Conservation (phyloP, 2,329 filamentous ascomycete species). For the Lizonia empirigonia region DNA sequence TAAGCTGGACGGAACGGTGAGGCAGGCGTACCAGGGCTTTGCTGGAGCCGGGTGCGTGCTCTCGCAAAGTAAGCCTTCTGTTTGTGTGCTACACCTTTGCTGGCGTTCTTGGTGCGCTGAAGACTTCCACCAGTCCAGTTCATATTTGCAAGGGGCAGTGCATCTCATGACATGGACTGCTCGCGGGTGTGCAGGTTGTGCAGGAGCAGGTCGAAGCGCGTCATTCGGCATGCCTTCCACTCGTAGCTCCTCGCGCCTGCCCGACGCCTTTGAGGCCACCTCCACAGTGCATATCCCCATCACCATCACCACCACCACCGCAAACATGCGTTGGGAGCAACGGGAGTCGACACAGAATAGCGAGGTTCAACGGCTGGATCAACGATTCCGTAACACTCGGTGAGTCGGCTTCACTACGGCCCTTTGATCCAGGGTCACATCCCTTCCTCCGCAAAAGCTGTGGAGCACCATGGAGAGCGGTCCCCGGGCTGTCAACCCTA, state of each 20-base stretch:
- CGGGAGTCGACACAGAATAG: too few relatives aligned
- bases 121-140: constrained; percentile 58
- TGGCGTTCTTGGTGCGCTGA: constrained; percentile 46
- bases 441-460: constrained; percentile 21
- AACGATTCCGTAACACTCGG: constrained; percentile 1
- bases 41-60: constrained; percentile 42
- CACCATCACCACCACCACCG: neutral
- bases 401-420: constrained; percentile 18
- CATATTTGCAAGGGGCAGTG: constrained; percentile 38
- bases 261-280: neutral
- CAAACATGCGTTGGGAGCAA: neutral
- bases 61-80: constrained; percentile 57
- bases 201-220: neutral
- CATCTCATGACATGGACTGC: neutral
- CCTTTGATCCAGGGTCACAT: constrained; percentile 6
- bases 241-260: neutral
- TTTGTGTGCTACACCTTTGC: constrained; percentile 45
- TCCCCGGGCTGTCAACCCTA: constrained; percentile 16
- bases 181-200: neutral
- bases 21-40: constrained; percentile 16
- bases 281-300: neutral
- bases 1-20: constrained; percentile 35
- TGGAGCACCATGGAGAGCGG: constrained; percentile 24
- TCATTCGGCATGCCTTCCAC: constrained; percentile 15
- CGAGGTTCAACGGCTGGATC: neutral